phyloP scores from a whole-genome alignment of 169 alveolate genomes.

The Ichthyophthirius multifiliis region DNA sequence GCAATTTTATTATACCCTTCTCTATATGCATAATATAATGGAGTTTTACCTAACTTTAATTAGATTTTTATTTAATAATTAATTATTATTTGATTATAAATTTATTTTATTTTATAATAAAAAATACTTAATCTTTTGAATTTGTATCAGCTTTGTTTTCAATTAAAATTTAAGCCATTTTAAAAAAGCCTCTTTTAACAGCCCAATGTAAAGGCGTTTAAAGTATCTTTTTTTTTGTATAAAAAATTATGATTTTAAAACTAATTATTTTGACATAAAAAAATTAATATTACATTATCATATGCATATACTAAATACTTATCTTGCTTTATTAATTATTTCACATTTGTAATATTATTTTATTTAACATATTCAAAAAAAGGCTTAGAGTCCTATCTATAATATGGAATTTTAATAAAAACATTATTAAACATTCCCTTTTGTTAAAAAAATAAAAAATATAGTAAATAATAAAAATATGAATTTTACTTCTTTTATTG shows the following conservation, averaged over 20 bases:
- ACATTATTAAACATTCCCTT: too few species aligned
- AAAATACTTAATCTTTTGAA: neutral
- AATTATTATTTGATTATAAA: neutral
- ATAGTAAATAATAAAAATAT: too few species aligned
- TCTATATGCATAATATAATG: neutral
- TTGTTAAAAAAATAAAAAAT: too few species aligned
- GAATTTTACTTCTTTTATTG: too few species aligned
- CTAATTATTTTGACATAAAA: neutral
- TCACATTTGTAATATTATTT: neutral
- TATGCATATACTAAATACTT: neutral
- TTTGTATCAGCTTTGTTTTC: neutral
- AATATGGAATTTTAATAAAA: too few species aligned
- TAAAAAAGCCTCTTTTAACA: neutral
- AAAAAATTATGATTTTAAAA: neutral
- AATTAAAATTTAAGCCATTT: neutral
- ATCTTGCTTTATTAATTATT: neutral
- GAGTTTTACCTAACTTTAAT: neutral
- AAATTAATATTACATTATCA: neutral
- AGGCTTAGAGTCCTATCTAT: too few species aligned
- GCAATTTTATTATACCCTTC: neutral
- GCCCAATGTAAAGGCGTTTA: constrained; percentile 1
- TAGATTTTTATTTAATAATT: too few species aligned
- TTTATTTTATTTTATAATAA: neutral
- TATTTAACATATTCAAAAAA: neutral
- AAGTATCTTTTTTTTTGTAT: neutral